A percentile compares a stretch with the other conserved stretches of the same genome.
Evolutionary conservation across 306 rosid genomes (phyloP).

Genomic region (Lotus japonicus): DNA sequence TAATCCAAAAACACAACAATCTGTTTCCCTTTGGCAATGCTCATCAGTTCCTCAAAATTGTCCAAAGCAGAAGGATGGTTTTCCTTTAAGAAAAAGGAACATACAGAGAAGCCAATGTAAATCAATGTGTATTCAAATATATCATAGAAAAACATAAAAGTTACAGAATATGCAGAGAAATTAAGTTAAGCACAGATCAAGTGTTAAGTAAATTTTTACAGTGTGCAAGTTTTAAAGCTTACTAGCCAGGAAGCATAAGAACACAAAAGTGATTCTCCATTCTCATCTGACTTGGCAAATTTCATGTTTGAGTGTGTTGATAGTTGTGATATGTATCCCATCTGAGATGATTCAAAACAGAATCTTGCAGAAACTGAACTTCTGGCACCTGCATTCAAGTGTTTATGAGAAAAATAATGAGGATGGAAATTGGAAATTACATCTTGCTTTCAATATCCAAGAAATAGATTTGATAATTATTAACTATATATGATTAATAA

Average conservation of each 20-base stretch:
- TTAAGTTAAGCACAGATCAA: neutral
- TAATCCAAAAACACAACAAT: constrained; percentile 53
- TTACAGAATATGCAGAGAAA: neutral
- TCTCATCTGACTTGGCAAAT: constrained; percentile 16
- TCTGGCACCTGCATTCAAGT: constrained; percentile 23
- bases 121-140: neutral
- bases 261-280: constrained; percentile 7
- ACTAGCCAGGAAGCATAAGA: constrained; percentile 48
- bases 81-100: constrained; percentile 19
- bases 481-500: too few species aligned
- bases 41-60: constrained; percentile 46
- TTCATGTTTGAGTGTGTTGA: constrained; percentile 16
- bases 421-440: neutral
- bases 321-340: constrained; percentile 20
- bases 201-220: neutral
- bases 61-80: constrained; percentile 47
- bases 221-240: constrained; percentile 17
- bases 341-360: neutral
- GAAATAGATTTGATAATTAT: neutral
- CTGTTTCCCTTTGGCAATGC: constrained; percentile 30
- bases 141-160: neutral
- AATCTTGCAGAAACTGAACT: neutral
- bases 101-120: neutral
- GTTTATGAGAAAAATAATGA: constrained; percentile 2
- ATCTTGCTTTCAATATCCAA: neutral